These are phyloP conservation scores for Hirschioporus abietinus DNA, from an alignment of 768 basidiomycete species.

Conservation along the genomic window DNA sequence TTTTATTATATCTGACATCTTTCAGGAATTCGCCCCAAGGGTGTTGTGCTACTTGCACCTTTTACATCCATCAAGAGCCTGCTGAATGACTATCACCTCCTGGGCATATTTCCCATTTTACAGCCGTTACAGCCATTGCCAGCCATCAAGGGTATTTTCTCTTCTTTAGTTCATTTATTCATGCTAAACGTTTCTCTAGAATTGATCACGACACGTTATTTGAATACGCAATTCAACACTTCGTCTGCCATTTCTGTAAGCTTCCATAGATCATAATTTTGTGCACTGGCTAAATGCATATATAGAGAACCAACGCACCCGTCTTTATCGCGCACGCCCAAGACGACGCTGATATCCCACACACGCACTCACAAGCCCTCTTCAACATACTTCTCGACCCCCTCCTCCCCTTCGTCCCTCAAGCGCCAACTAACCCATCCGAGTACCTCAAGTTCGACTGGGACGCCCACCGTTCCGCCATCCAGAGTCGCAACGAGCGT, in stretches of 20 bases:
- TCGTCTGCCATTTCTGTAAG: constrained; percentile 55
- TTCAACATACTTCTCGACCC: constrained; percentile 66
- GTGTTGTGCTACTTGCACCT: constrained; percentile 37
- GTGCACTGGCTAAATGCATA: constrained; percentile 4
- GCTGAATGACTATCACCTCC: constrained; percentile 61
- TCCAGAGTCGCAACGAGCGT: constrained; percentile 32
- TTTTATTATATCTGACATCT: background rate
- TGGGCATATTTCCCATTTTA: constrained; percentile 65
- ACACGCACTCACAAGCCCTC: constrained; percentile 60
- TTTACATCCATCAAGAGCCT: constrained; percentile 38
- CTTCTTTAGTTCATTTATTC: constrained; percentile 4
- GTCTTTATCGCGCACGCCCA: constrained; percentile 70
- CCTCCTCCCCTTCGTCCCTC: constrained; percentile 46
- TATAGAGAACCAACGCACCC: constrained; percentile 59
- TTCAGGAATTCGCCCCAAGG: constrained; percentile 28
- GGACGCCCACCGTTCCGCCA: constrained; percentile 34
- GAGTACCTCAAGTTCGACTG: constrained; percentile 37
- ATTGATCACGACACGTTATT: constrained; percentile 42
- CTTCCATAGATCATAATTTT: background rate
- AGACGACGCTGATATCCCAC: constrained; percentile 71
- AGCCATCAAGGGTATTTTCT: constrained; percentile 42
- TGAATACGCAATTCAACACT: constrained; percentile 59
- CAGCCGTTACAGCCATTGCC: constrained; percentile 66
- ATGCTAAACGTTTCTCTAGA: constrained; percentile 28
- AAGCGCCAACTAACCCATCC: constrained; percentile 27